These are phyloP conservation scores for Diaporthe sp. DNA, from an alignment of 2,329 filamentous ascomycete genomes.

Conservation along the genomic window DNA sequence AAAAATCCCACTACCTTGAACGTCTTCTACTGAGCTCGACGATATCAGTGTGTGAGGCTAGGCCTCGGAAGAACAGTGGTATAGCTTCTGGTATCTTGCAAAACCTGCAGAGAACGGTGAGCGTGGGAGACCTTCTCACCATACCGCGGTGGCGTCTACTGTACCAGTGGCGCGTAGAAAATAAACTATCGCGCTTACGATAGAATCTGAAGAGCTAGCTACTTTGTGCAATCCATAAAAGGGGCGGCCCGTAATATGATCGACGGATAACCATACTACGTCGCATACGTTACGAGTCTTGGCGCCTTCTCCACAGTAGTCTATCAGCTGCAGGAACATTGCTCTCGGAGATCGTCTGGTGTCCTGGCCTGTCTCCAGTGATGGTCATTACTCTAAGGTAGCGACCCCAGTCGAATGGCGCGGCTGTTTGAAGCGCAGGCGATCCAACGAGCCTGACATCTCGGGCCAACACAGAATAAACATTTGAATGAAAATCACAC, in stretches of 20 bases:
- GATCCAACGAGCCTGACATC: neutral
- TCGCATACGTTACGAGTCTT: constrained; percentile 7
- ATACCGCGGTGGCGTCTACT: too few relatives aligned
- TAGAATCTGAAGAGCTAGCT: neutral
- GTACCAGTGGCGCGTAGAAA: neutral
- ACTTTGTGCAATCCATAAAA: neutral
- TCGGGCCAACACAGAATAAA: neutral
- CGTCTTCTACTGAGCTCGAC: too few relatives aligned
- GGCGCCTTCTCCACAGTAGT: neutral
- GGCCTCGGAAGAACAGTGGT: too few relatives aligned
- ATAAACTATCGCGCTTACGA: neutral
- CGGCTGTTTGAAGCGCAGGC: neutral
- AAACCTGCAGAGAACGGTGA: too few relatives aligned
- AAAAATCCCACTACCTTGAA: too few relatives aligned
- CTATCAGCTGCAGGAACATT: neutral
- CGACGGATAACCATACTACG: constrained; percentile 8
- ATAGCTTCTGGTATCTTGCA: too few relatives aligned
- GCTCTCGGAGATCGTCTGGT: neutral
- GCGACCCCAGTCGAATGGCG: neutral
- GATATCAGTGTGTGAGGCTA: too few relatives aligned
- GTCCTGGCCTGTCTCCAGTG: neutral
- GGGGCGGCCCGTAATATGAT: constrained; percentile 18
- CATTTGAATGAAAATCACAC: too few relatives aligned
- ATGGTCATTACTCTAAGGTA: neutral
- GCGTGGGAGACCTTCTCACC: too few relatives aligned